These are phyloP conservation scores for Ustilago loliicola DNA, from an alignment of 1,284 basidiomycete species.

Conservation along the genomic window DNA sequence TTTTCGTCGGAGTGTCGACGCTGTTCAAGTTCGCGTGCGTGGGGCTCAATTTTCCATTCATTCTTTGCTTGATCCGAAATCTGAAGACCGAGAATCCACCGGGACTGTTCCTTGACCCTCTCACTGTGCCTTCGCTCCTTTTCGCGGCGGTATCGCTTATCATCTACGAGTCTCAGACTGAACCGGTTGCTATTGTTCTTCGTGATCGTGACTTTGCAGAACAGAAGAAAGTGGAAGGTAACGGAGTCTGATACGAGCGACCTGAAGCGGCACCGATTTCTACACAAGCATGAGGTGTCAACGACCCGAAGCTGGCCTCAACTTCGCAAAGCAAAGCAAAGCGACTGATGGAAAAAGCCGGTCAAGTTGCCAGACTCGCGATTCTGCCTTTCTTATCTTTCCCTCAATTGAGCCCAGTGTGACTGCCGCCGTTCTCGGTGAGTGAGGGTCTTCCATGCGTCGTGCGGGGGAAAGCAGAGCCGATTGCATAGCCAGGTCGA, in stretches of 20 bases:
- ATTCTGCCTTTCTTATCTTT: neutral
- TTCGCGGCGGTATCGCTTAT: neutral
- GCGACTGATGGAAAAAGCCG: neutral
- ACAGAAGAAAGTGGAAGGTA: neutral
- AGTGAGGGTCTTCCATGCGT: neutral
- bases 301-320: too few relatives aligned
- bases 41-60: neutral
- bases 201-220: neutral
- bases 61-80: neutral
- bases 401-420: too few relatives aligned
- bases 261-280: neutral
- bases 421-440: too few relatives aligned
- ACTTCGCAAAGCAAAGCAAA: neutral
- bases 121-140: neutral
- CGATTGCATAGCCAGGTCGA: neutral
- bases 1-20: neutral
- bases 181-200: neutral
- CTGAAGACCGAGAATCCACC: constrained; percentile 9
- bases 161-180: neutral
- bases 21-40: constrained; percentile 1
- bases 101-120: constrained; percentile 2
- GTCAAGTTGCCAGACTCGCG: constrained; percentile 13
- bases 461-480: neutral
- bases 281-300: neutral
- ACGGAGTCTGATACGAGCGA: neutral